phyloP scores from a whole-genome alignment of 2,329 filamentous ascomycete species.

The Alternaria sp. region DNA sequence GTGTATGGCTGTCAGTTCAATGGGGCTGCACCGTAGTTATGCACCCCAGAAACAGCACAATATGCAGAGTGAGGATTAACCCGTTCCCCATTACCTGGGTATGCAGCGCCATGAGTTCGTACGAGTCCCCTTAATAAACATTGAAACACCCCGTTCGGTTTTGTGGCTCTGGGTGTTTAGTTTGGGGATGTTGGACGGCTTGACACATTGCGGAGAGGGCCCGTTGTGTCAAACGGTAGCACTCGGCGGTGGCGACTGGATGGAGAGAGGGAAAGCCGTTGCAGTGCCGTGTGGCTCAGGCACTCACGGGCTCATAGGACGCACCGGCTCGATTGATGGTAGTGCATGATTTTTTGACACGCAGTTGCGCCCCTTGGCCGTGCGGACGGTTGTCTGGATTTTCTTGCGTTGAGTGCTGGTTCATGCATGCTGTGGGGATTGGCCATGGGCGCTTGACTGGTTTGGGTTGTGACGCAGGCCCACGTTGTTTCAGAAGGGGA shows the following conservation, averaged over 20 bases:
- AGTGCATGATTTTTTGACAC: constrained; percentile 26
- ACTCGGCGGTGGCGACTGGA: constrained; percentile 7
- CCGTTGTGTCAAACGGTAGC: constrained; percentile 1
- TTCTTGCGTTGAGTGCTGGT: constrained; percentile 20
- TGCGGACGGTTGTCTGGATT: constrained; percentile 10
- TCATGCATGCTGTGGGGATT: constrained; percentile 29
- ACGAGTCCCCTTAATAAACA: constrained; percentile 13
- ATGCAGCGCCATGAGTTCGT: background rate
- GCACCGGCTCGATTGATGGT: constrained; percentile 15
- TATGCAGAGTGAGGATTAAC: background rate
- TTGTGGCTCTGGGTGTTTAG: constrained; percentile 17
- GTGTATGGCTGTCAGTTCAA: background rate
- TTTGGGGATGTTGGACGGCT: constrained; percentile 11
- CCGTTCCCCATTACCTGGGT: background rate
- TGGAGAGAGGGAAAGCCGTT: constrained; percentile 1
- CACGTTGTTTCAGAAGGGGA: constrained; percentile 27
- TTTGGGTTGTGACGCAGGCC: constrained; percentile 20
- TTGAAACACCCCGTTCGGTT: constrained; percentile 11
- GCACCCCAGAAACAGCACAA: background rate
- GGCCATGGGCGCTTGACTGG: constrained; percentile 19
- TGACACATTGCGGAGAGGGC: constrained; percentile 10
- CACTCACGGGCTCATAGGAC: constrained; percentile 21
- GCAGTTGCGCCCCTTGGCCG: constrained; percentile 18
- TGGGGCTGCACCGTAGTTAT: background rate
- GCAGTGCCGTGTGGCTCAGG: constrained; percentile 20